These are phyloP conservation scores for Schwanniomyces vanrijiae DNA, from an alignment of 805 yeast species.

Conservation along the genomic window DNA sequence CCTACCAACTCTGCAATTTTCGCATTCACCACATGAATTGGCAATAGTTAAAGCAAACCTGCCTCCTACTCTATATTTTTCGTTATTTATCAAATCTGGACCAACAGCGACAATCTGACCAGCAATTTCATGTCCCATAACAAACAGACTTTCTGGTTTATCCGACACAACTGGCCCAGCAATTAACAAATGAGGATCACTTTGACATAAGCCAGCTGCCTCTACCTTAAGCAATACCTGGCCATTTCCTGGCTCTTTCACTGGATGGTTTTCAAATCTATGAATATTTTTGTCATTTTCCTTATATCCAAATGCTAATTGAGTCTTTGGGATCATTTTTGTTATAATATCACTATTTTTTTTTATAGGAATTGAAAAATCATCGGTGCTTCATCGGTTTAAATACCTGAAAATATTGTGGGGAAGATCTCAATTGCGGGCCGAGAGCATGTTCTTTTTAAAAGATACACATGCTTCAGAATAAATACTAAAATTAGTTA, in stretches of 20 bases:
- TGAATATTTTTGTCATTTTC: constrained; percentile 24
- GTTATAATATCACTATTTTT: no score
- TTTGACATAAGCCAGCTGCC: constrained; percentile 44
- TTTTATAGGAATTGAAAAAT: not conserved
- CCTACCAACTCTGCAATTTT: constrained; percentile 31
- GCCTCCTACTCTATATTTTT: constrained; percentile 25
- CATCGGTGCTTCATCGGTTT: not conserved
- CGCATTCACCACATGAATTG: constrained; percentile 35
- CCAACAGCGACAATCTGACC: constrained; percentile 38
- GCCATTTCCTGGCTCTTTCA: constrained; percentile 25
- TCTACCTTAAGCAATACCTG: constrained; percentile 40
- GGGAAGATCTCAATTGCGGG: not conserved
- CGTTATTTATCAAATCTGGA: constrained; percentile 16
- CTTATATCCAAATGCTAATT: constrained; percentile 33
- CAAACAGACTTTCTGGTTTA: constrained; percentile 26
- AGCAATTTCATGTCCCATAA: constrained; percentile 48
- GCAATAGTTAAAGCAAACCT: constrained; percentile 30
- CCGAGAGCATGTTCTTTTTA: no score
- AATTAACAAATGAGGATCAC: constrained; percentile 40
- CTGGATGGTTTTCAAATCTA: constrained; percentile 28
- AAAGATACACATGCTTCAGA: no score
- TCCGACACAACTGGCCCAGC: constrained; percentile 14
- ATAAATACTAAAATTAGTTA: no score
- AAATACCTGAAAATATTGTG: not conserved
- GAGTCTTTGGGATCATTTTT: constrained; percentile 24